Base-by-base conservation (phyloP, 2,329 filamentous ascomycete species). In the Fusarium palustre region DNA sequence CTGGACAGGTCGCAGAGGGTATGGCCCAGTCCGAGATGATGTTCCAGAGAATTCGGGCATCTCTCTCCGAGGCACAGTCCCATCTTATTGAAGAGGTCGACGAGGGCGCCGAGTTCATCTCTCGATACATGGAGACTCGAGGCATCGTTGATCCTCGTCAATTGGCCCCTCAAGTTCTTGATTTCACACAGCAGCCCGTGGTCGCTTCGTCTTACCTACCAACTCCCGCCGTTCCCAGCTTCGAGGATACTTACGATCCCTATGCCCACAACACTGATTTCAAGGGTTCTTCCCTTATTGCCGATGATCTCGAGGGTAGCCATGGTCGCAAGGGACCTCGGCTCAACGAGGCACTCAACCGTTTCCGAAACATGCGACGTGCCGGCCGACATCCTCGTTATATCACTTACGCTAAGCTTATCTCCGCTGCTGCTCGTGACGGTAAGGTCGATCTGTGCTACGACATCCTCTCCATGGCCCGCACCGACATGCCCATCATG, bases 331-430 rank as follows among this genome's bases (percentile, higher is more conserved):
- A 90, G 70, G 90, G 90, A 24, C 87, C 90, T 54, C 89, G 91
- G 70, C 85, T 97, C 64, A 91, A 91, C 68, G 93, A 97, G 69
- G 93, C 94, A 36, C 82, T 98, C 66, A 86, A 85, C 68, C 91
- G 93, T 73, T 93, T 98, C 81, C 92, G 91, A 78, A 97, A 97
- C 81, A 97, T 97, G 84, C 94, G 96, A 69, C 93, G 94, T 62
- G 89, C 92, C 76, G 94, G 95, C 68, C 91, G 94, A 76, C 94
- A 97, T 78, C 94, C 95, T 54, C 90, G 95, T 64, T 98, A 98
- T 82, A 96, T 97, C 79, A 97, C 94, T 2, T 97, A 98, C 75
- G 94, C 94, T 50, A 98, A 97, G 86, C 85, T 99, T 70, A 97
- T 99, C 75, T 90, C 91, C 48, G 92, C 93, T 61, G 94, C 95